Conservation (phyloP, 83 land plant species). For the Picea abies region DNA sequence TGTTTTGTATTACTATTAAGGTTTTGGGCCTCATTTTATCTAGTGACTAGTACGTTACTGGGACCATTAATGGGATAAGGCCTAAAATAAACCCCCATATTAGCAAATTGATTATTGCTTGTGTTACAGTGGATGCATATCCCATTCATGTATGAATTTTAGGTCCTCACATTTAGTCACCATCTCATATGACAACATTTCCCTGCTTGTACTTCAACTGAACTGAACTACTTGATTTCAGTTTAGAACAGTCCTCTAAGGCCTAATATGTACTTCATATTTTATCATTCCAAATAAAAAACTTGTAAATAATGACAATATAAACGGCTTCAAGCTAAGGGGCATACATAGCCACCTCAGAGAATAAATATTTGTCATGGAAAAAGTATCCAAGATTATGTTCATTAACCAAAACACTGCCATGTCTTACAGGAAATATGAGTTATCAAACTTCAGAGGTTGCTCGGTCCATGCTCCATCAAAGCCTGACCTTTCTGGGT, state of each 20-base stretch:
- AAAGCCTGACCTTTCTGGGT: conserved; percentile 95
- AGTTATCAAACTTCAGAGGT: conserved; percentile 95
- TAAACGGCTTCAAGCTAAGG: not conserved
- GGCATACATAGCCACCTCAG: conserved; percentile 1
- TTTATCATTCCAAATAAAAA: not conserved
- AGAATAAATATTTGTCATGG: no score
- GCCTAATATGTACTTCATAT: not conserved
- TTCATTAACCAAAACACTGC: not conserved
- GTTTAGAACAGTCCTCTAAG: not conserved
- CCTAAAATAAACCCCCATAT: not conserved
- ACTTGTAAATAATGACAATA: not conserved
- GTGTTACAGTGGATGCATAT: not conserved
- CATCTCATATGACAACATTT: not conserved
- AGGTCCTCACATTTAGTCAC: not conserved
- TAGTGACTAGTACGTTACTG: not conserved
- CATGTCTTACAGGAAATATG: conserved; percentile 81
- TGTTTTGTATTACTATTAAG: not conserved
- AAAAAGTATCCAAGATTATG: not conserved
- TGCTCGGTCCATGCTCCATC: conserved; percentile 95
- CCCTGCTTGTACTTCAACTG: not conserved
- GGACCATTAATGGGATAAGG: not conserved
- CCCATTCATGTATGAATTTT: no score
- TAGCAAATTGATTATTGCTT: not conserved
- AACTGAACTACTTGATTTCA: not conserved
- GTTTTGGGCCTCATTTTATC: not conserved